Percentiles rank a stretch among this genome's conserved stretches.
These are phyloP conservation scores for Floccularia luteovirens DNA, from an alignment of 768 basidiomycete species.

Conservation along the genomic window DNA sequence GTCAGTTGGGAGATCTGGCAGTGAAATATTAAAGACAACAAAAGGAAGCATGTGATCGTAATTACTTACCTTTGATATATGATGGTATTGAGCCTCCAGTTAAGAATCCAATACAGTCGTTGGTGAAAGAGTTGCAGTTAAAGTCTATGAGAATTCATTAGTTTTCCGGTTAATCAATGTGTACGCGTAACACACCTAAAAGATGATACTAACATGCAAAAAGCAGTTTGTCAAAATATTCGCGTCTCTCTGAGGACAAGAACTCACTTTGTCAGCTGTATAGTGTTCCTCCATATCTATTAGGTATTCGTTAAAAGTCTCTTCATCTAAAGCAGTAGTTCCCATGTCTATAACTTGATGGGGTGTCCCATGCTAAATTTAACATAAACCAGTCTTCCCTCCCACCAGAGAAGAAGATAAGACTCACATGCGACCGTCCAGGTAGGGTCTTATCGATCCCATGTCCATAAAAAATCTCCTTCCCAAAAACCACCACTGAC, in stretches of 20 bases:
- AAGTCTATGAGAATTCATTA: slow-evolving; percentile 46
- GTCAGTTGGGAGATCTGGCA: slow-evolving; percentile 65
- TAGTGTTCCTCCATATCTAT: slow-evolving; percentile 69
- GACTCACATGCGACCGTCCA: slow-evolving; percentile 75
- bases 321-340: slow-evolving; percentile 72
- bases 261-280: slow-evolving; percentile 78
- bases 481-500: slow-evolving; percentile 79
- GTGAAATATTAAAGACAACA: too few species aligned
- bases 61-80: slow-evolving; percentile 68
- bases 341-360: slow-evolving; percentile 69
- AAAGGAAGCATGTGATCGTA: too few species aligned
- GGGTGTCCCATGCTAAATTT: slow-evolving; percentile 63
- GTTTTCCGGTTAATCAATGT: background rate
- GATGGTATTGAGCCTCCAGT: slow-evolving; percentile 76
- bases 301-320: slow-evolving; percentile 83
- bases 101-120: slow-evolving; percentile 80
- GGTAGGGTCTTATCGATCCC: slow-evolving; percentile 70
- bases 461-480: slow-evolving; percentile 87
- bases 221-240: background rate
- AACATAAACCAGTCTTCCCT: background rate
- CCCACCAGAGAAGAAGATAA: background rate
- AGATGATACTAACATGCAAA: slow-evolving; percentile 61
- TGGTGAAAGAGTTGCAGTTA: slow-evolving; percentile 94
- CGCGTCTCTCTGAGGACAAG: background rate
- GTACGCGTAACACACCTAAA: slow-evolving; percentile 41